Conservation (phyloP, 495 filamentous ascomycete genomes). For the Astrothelium subdiscretum region DNA sequence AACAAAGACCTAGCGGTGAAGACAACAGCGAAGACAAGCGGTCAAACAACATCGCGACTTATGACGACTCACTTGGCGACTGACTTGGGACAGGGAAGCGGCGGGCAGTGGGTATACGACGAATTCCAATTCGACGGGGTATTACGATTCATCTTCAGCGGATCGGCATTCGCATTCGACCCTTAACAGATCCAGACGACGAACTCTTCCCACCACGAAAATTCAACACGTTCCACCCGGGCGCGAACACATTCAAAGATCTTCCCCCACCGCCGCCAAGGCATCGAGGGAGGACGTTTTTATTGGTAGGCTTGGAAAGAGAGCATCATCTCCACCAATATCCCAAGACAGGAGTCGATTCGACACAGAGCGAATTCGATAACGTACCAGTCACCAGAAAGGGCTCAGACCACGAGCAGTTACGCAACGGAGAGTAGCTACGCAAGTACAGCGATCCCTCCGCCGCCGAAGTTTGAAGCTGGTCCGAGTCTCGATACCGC, state of each 20-base stretch:
- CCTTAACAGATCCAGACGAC: constrained; percentile 10
- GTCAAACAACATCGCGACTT: constrained; percentile 4
- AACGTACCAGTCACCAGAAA: constrained; percentile 9
- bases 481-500: constrained; percentile 16
- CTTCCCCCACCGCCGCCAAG: constrained; percentile 16
- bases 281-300: constrained; percentile 16
- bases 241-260: background rate
- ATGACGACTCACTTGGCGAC: background rate
- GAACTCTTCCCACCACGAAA: constrained; percentile 15
- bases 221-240: constrained; percentile 1
- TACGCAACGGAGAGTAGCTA: constrained; percentile 28
- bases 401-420: constrained; percentile 27
- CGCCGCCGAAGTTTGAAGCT: constrained; percentile 21
- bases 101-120: constrained; percentile 13
- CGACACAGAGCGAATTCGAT: background rate
- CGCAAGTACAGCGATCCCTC: constrained; percentile 29
- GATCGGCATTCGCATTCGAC: constrained; percentile 20
- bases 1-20: constrained; percentile 8
- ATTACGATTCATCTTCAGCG: constrained; percentile 16
- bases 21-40: constrained; percentile 13
- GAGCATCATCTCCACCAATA: background rate
- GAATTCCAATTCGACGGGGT: constrained; percentile 14
- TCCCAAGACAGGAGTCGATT: constrained; percentile 4
- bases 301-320: constrained; percentile 11
- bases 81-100: constrained; percentile 19